phyloP scores from a whole-genome alignment of 2,329 filamentous ascomycete genomes.

The Ciborinia camelliae region DNA sequence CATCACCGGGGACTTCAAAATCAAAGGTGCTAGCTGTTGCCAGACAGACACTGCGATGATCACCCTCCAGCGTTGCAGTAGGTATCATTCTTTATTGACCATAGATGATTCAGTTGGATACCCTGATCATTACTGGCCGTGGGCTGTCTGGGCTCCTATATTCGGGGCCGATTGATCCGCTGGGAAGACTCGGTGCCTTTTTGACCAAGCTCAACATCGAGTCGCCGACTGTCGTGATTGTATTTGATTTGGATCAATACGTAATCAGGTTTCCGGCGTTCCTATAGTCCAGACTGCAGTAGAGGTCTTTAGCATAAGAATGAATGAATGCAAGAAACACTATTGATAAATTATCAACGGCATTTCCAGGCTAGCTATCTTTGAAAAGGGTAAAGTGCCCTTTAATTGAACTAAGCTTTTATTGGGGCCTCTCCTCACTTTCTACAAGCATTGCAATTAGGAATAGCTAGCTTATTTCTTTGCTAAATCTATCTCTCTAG shows the following conservation, averaged over 20 bases:
- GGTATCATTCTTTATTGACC: neutral
- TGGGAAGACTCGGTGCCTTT: neutral
- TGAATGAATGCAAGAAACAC: too few species aligned
- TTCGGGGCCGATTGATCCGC: neutral
- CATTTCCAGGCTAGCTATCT: too few species aligned
- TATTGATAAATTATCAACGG: too few species aligned
- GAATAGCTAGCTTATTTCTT: too few species aligned
- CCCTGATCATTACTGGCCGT: neutral
- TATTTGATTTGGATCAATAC: constrained; percentile 1
- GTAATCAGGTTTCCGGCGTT: too few species aligned
- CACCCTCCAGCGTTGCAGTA: neutral
- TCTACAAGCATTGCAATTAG: too few species aligned
- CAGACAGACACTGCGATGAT: neutral
- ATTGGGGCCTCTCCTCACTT: too few species aligned
- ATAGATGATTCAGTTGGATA: neutral
- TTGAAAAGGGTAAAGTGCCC: too few species aligned
- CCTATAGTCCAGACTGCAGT: too few species aligned
- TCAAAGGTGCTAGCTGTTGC: neutral
- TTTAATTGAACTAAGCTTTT: too few species aligned
- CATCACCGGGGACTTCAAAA: neutral
- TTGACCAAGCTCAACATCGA: neutral
- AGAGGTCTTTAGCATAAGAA: too few species aligned
- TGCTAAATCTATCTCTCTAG: too few species aligned
- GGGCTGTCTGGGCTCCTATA: neutral
- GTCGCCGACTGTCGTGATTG: neutral